A percentile compares a stretch with the other conserved stretches of the same genome.
phyloP scores from a whole-genome alignment of 768 basidiomycete species.

The Psilocybe cyanescens region DNA sequence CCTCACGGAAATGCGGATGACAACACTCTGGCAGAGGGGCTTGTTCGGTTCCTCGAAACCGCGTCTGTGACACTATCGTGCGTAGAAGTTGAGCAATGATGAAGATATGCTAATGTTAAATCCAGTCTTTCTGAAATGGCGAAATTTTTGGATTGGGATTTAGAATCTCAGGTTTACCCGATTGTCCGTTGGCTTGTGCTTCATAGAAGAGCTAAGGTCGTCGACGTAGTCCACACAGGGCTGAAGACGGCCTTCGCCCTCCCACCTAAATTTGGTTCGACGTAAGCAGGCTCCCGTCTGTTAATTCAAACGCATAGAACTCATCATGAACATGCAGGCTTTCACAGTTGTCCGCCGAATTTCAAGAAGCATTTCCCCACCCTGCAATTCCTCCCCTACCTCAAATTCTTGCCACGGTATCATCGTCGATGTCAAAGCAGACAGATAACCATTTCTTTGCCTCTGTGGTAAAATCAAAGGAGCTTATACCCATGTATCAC shows the following conservation, averaged over 20 bases:
- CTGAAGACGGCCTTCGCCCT: conserved; percentile 85
- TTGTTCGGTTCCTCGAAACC: conserved; percentile 76
- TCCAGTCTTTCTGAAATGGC: conserved; percentile 78
- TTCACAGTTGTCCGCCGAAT: conserved; percentile 60
- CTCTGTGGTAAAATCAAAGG: conserved; percentile 72
- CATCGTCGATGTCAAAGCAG: conserved; percentile 65
- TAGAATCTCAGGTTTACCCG: conserved; percentile 83
- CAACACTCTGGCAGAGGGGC: conserved; percentile 65
- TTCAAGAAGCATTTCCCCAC: conserved; percentile 62
- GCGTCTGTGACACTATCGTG: conserved; percentile 79
- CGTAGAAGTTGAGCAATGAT: conserved; percentile 29
- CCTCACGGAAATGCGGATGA: conserved; percentile 69
- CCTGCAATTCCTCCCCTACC: conserved; percentile 72
- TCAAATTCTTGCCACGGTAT: conserved; percentile 74
- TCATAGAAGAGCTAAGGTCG: conserved; percentile 86
- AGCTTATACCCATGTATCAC: conserved; percentile 70
- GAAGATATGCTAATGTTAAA: conserved; percentile 1
- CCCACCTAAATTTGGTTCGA: conserved; percentile 60
- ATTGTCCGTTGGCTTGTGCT: conserved; percentile 93
- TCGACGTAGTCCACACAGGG: conserved; percentile 80
- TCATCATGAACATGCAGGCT: conserved; percentile 5
- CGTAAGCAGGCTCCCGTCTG: conserved; percentile 47
- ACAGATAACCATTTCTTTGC: conserved; percentile 79
- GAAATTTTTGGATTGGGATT: conserved; percentile 79
- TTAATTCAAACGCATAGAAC: background rate